These are phyloP conservation scores for Helenozyma rhizophorensis DNA, from an alignment of 805 yeast species.

Conservation along the genomic window DNA sequence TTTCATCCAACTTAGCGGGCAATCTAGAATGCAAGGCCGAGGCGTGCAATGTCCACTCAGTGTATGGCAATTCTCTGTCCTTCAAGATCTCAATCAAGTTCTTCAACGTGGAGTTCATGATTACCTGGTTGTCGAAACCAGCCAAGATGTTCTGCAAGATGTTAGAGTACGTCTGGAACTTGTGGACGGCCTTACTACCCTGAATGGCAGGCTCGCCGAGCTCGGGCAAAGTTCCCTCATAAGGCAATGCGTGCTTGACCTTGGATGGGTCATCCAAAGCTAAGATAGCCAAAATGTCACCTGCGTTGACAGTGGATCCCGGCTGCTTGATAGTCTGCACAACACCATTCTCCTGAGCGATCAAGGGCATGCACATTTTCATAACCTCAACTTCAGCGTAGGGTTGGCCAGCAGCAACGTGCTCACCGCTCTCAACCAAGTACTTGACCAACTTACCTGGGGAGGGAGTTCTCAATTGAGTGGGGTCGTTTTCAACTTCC, in stretches of 20 bases:
- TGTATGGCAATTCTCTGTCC: slow-evolving; percentile 81
- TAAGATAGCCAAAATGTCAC: slow-evolving; percentile 93
- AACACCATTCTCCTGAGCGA: slow-evolving; percentile 90
- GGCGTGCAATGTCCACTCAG: slow-evolving; percentile 82
- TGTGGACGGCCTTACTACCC: slow-evolving; percentile 83
- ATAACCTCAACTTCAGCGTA: slow-evolving; percentile 98
- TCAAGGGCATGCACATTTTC: slow-evolving; percentile 99
- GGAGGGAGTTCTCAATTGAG: slow-evolving; percentile 96
- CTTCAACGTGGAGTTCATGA: slow-evolving; percentile 79
- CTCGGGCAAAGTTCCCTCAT: slow-evolving; percentile 88
- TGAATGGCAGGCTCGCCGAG: slow-evolving; percentile 76
- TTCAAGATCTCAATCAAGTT: slow-evolving; percentile 68
- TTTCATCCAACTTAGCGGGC: slow-evolving; percentile 70
- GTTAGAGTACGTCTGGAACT: slow-evolving; percentile 52
- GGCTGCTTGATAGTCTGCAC: slow-evolving; percentile 95
- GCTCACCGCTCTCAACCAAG: slow-evolving; percentile 94
- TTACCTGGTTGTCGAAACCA: slow-evolving; percentile 95
- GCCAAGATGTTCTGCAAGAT: slow-evolving; percentile 74
- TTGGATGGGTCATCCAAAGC: slow-evolving; percentile 95
- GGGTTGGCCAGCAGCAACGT: slow-evolving; percentile 84
- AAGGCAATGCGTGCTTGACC: slow-evolving; percentile 95
- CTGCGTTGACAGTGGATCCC: slow-evolving; percentile 94
- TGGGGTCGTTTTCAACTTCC: slow-evolving; percentile 96
- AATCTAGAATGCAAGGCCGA: slow-evolving; percentile 92
- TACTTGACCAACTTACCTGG: slow-evolving; percentile 97